phyloP scores from a whole-genome alignment of 2,329 filamentous ascomycete species.

The Metarhizium guizhouense region DNA sequence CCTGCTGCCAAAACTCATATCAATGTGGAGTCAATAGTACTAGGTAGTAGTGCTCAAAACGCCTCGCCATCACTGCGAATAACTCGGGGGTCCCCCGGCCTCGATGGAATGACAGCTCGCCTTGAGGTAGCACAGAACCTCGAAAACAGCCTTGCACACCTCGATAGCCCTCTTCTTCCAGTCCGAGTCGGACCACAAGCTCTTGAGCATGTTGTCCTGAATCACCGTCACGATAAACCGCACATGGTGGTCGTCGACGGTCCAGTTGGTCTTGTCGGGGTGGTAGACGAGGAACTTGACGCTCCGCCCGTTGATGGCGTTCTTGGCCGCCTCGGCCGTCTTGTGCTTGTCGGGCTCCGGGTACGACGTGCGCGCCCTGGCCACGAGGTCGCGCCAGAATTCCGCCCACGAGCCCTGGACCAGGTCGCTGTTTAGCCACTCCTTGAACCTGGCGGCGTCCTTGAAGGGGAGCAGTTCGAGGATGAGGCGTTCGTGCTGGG shows the following conservation, averaged over 20 bases:
- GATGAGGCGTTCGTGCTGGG: conserved; percentile 29
- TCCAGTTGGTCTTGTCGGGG: conserved; percentile 27
- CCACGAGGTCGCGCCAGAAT: conserved; percentile 24
- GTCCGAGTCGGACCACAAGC: conserved; percentile 18
- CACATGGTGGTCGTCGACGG: conserved; percentile 26
- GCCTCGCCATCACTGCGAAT: conserved; percentile 9
- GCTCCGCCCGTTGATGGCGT: conserved; percentile 19
- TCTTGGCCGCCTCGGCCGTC: conserved; percentile 20
- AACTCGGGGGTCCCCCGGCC: conserved; percentile 17
- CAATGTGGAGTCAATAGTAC: too few species aligned
- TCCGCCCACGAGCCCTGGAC: conserved; percentile 28
- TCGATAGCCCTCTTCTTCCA: conserved; percentile 22
- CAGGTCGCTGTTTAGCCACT: conserved; percentile 23
- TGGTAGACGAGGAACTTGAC: conserved; percentile 25
- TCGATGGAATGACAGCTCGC: conserved; percentile 12
- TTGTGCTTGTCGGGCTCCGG: conserved; percentile 24
- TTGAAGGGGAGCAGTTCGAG: conserved; percentile 30
- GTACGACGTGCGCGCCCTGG: conserved; percentile 3
- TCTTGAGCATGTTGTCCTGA: conserved; percentile 24
- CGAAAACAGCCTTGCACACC: conserved; percentile 25
- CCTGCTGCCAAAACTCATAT: too few species aligned
- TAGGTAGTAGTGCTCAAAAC: too few species aligned
- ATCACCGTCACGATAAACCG: conserved; percentile 28
- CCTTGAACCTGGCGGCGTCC: conserved; percentile 21
- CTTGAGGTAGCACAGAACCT: conserved; percentile 27